These are phyloP conservation scores for Aphanomyces euteiches DNA, from an alignment of 352 stramenopile species.

Conservation along the genomic window DNA sequence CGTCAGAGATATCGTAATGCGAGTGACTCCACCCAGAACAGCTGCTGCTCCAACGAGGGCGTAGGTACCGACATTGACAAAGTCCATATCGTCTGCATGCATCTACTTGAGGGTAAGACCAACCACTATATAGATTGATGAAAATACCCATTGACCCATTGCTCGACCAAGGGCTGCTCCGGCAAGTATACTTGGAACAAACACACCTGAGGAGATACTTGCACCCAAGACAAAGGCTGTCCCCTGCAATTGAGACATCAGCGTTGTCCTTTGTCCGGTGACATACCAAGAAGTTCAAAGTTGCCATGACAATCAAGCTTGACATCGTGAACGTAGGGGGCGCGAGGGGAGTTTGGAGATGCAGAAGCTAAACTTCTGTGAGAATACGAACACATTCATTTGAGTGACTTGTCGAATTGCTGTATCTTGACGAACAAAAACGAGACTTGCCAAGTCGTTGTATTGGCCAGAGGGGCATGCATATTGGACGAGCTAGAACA, in stretches of 20 bases:
- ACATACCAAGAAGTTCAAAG: constrained; percentile 21
- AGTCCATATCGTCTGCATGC: constrained; percentile 15
- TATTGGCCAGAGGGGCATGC: constrained; percentile 72
- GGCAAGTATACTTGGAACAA: constrained; percentile 23
- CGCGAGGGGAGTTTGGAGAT: constrained; percentile 1
- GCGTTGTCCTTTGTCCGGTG: no score
- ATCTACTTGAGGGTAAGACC: constrained; percentile 14
- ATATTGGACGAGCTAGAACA: constrained; percentile 60
- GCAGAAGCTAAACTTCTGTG: constrained; percentile 13
- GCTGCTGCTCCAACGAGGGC: constrained; percentile 84
- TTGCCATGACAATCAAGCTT: constrained; percentile 8
- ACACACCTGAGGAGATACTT: constrained; percentile 22
- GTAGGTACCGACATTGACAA: constrained; percentile 58
- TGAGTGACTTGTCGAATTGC: constrained; percentile 54
- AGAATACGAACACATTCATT: no score
- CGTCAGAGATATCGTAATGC: constrained; percentile 91
- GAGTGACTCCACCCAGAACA: constrained; percentile 83
- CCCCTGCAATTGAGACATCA: neutral
- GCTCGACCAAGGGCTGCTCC: constrained; percentile 19
- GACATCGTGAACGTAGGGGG: constrained; percentile 16
- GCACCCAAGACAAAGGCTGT: constrained; percentile 17
- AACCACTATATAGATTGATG: neutral
- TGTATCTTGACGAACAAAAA: constrained; percentile 81
- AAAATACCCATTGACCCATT: neutral
- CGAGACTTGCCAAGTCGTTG: constrained; percentile 88